Evolutionary conservation across 306 rosid genomes (phyloP).

Genomic region (Citrullus mucosospermus): DNA sequence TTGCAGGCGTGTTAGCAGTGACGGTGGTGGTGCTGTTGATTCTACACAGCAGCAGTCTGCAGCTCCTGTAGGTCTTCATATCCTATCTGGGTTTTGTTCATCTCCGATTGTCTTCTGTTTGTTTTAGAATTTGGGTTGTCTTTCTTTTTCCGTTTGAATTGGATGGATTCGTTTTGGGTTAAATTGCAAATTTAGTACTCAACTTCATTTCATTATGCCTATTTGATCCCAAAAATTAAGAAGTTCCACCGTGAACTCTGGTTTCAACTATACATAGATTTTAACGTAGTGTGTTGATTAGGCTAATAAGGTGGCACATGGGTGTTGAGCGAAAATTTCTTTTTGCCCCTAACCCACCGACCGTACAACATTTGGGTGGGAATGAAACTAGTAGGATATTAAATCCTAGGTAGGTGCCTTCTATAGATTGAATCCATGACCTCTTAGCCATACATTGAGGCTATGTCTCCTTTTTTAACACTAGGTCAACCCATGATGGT

Average conservation of each 20-base stretch:
- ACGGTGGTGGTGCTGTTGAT: slow-evolving; percentile 27
- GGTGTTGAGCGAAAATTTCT: neutral
- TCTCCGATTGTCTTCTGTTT: neutral
- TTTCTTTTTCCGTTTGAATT: neutral
- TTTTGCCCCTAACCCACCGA: too few relatives aligned
- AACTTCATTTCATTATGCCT: neutral
- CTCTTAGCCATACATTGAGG: too few relatives aligned
- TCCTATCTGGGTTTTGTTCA: neutral
- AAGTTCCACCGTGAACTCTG: neutral
- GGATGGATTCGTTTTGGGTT: neutral
- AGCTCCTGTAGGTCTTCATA: slow-evolving; percentile 28
- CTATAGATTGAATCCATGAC: too few relatives aligned
- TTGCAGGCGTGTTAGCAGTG: slow-evolving; percentile 23
- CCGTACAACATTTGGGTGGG: too few relatives aligned
- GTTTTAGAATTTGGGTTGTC: neutral
- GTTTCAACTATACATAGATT: neutral
- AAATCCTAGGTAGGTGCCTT: too few relatives aligned
- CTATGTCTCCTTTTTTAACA: too few relatives aligned
- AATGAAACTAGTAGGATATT: too few relatives aligned
- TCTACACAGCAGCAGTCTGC: slow-evolving; percentile 30
- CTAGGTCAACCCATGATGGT: too few relatives aligned
- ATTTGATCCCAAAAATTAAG: neutral
- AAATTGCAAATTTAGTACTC: neutral
- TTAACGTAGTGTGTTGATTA: neutral
- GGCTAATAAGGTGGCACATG: neutral